Conservation (phyloP, 495 filamentous ascomycete species). For the Wilcoxina mikolae region DNA sequence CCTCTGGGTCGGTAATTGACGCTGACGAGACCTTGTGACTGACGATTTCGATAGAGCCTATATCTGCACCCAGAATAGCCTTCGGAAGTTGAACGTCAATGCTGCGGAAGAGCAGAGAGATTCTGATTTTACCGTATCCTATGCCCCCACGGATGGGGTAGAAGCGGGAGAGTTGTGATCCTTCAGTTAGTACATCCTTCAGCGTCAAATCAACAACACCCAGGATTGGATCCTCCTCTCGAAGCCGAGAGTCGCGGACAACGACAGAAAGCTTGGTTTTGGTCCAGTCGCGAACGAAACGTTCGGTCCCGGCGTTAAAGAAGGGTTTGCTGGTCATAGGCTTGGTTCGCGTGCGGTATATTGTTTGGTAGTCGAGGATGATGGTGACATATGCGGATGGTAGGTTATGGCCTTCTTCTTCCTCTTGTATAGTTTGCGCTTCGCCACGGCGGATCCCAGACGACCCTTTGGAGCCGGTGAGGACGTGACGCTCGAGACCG, state of each 20-base stretch:
- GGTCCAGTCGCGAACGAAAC: slow-evolving; percentile 52
- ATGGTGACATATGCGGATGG: slow-evolving; percentile 55
- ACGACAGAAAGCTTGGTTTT: slow-evolving; percentile 48
- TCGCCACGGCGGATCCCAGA: slow-evolving; percentile 9
- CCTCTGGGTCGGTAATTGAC: slow-evolving; percentile 16
- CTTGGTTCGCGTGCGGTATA: slow-evolving; percentile 57
- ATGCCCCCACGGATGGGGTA: slow-evolving; percentile 49
- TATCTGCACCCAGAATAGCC: slow-evolving; percentile 48
- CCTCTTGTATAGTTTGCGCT: slow-evolving; percentile 37
- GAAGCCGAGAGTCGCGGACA: slow-evolving; percentile 48
- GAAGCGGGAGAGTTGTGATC: slow-evolving; percentile 45
- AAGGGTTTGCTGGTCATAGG: slow-evolving; percentile 64
- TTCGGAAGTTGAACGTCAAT: slow-evolving; percentile 42
- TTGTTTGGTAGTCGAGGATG: slow-evolving; percentile 54
- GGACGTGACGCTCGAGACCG: slow-evolving; percentile 45
- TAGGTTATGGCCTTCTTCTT: slow-evolving; percentile 45
- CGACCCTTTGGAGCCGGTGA: slow-evolving; percentile 22
- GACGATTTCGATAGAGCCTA: slow-evolving; percentile 47
- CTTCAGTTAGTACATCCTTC: slow-evolving; percentile 38
- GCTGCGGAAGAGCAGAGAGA: slow-evolving; percentile 57
- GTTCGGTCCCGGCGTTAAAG: slow-evolving; percentile 63
- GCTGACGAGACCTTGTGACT: slow-evolving; percentile 25
- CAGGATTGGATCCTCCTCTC: slow-evolving; percentile 51
- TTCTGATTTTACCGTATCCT: slow-evolving; percentile 49
- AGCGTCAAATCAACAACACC: slow-evolving; percentile 54